phyloP scores from a whole-genome alignment of 192 early-diverging fungal species.

The Entophlyctis luteolus region DNA sequence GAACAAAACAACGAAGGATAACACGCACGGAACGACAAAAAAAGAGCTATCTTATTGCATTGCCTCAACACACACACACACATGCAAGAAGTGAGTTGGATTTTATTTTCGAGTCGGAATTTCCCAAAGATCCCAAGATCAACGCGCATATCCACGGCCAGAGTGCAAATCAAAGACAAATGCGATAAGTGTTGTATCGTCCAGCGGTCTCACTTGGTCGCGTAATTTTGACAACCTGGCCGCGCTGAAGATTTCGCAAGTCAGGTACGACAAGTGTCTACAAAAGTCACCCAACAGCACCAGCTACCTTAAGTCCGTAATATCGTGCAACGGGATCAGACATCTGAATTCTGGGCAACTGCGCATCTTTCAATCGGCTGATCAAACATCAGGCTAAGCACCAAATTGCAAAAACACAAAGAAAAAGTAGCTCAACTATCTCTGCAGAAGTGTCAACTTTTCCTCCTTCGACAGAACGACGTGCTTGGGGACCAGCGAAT shows the following conservation, averaged over 20 bases:
- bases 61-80: no score
- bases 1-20: no score
- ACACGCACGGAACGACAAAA: no score
- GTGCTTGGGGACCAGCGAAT: slow-evolving; percentile 93
- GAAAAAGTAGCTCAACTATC: slow-evolving; percentile 65
- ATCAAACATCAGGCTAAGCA: not conserved
- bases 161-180: slow-evolving; percentile 83
- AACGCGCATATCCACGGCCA: no score
- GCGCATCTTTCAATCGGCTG: slow-evolving; percentile 89
- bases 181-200: slow-evolving; percentile 86
- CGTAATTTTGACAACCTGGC: slow-evolving; percentile 89
- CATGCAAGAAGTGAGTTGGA: no score
- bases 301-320: slow-evolving; percentile 74
- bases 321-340: slow-evolving; percentile 93
- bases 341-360: slow-evolving; percentile 84
- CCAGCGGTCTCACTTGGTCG: slow-evolving; percentile 93
- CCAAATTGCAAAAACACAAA: not conserved
- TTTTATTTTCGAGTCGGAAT: no score
- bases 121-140: no score
- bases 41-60: no score
- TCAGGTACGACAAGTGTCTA: not conserved
- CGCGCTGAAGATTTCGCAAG: slow-evolving; percentile 7
- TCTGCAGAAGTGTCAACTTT: slow-evolving; percentile 81
- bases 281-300: slow-evolving; percentile 56
- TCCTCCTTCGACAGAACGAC: slow-evolving; percentile 79